phyloP scores from a whole-genome alignment of 2,329 filamentous ascomycete genomes.

The Colletotrichum endophyticum region DNA sequence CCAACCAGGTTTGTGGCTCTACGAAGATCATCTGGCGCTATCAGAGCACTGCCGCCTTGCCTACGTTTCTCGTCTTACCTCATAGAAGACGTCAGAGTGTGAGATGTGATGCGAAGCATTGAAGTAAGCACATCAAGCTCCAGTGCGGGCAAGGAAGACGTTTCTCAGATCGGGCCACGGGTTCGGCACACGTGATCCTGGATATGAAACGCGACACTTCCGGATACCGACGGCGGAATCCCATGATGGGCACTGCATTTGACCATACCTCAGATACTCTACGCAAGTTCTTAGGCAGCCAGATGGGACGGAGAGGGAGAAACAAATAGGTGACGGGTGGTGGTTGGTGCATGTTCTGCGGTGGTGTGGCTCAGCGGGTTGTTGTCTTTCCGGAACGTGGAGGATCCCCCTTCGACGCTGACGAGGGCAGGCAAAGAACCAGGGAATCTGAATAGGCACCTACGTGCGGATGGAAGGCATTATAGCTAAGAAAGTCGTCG shows the following conservation, averaged over 20 bases:
- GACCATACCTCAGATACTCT: background rate
- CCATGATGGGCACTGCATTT: background rate
- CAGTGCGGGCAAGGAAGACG: background rate
- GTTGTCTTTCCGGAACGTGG: conserved; percentile 8
- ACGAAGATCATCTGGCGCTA: background rate
- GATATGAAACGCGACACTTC: conserved; percentile 15
- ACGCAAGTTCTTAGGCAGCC: background rate
- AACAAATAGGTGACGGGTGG: background rate
- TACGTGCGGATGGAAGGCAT: background rate
- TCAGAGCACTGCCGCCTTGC: background rate
- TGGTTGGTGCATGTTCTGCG: conserved; percentile 12
- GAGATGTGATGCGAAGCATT: background rate
- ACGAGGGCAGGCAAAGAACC: background rate
- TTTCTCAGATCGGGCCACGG: background rate
- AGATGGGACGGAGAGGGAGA: background rate
- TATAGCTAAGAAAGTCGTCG: background rate
- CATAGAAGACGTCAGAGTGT: background rate
- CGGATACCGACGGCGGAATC: conserved; percentile 2
- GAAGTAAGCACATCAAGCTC: background rate
- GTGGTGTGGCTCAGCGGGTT: conserved; percentile 17
- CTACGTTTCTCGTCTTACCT: background rate
- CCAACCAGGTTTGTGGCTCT: background rate
- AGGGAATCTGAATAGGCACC: background rate
- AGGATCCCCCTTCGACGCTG: background rate
- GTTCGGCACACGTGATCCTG: conserved; percentile 9